phyloP scores from a whole-genome alignment of 2,329 filamentous ascomycete genomes.

The Fusarium luffae region DNA sequence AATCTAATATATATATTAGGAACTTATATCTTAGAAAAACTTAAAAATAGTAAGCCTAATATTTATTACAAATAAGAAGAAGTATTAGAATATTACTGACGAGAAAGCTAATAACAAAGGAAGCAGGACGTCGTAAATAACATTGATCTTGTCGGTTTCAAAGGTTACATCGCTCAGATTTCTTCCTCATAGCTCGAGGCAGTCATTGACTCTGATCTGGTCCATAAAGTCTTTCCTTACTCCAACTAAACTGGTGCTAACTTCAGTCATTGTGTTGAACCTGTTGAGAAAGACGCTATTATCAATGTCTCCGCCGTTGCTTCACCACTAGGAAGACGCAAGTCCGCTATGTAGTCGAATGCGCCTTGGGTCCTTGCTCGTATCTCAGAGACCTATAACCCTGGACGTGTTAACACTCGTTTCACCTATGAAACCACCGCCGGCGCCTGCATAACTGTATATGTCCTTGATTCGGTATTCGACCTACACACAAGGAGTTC shows the following conservation, averaged over 20 bases:
- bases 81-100: not conserved
- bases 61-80: not conserved
- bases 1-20: too few species aligned
- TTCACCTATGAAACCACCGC: constrained; percentile 44
- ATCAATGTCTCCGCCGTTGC: constrained; percentile 3
- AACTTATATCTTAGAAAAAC: too few species aligned
- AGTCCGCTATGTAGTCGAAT: not conserved
- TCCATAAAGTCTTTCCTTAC: not conserved
- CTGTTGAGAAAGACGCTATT: constrained; percentile 16
- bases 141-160: not conserved
- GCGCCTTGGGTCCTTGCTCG: constrained; percentile 24
- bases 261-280: not conserved
- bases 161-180: constrained; percentile 30
- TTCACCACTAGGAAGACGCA: not conserved
- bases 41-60: too few species aligned
- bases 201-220: constrained; percentile 13
- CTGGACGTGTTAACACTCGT: not conserved
- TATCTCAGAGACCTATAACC: not conserved
- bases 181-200: not conserved
- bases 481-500: constrained; percentile 49
- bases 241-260: too few species aligned
- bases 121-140: constrained; percentile 11
- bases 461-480: constrained; percentile 59
- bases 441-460: constrained; percentile 48
- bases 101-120: constrained; percentile 14